A percentile compares a stretch with the other conserved stretches of the same genome.
Conservation (phyloP, 306 rosid genomes). For the Vicia sativa region DNA sequence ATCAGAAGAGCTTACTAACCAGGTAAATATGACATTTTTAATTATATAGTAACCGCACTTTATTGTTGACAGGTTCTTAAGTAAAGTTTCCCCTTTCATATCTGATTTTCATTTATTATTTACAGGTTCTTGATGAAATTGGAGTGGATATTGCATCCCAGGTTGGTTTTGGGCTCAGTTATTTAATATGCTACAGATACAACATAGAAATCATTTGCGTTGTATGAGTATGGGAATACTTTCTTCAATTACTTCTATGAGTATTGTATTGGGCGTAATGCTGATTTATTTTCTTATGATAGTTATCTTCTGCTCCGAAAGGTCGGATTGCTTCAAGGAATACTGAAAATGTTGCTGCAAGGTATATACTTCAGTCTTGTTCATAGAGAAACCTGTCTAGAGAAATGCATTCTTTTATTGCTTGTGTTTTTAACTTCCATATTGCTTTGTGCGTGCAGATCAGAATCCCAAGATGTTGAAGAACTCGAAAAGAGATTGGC, state of each 20-base stretch:
- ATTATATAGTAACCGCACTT: constrained; percentile 5
- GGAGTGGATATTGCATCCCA: constrained; percentile 99
- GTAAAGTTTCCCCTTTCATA: neutral
- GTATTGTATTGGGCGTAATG: constrained; percentile 34
- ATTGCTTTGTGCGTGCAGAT: constrained; percentile 45
- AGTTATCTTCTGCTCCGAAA: constrained; percentile 98
- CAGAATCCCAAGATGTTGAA: constrained; percentile 72
- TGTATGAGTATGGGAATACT: neutral
- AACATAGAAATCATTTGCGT: neutral
- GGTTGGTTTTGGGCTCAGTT: constrained; percentile 53
- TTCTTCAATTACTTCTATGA: constrained; percentile 7
- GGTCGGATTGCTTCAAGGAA: constrained; percentile 85
- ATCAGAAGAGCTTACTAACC: constrained; percentile 97
- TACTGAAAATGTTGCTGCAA: constrained; percentile 57
- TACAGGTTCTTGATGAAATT: constrained; percentile 97
- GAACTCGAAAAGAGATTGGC: constrained; percentile 96
- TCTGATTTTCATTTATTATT: constrained; percentile 34
- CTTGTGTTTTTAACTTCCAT: neutral
- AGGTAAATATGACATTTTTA: constrained; percentile 54
- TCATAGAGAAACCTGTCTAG: neutral
- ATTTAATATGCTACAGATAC: neutral
- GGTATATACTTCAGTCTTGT: constrained; percentile 44
- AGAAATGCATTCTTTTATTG: constrained; percentile 1
- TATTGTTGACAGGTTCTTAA: neutral
- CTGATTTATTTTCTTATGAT: constrained; percentile 29